A percentile compares a stretch with the other conserved stretches of the same genome.
Evolutionary conservation across 1,139 yeast species (phyloP).

Genomic region (Yamadazyma spencermartinsiae): DNA sequence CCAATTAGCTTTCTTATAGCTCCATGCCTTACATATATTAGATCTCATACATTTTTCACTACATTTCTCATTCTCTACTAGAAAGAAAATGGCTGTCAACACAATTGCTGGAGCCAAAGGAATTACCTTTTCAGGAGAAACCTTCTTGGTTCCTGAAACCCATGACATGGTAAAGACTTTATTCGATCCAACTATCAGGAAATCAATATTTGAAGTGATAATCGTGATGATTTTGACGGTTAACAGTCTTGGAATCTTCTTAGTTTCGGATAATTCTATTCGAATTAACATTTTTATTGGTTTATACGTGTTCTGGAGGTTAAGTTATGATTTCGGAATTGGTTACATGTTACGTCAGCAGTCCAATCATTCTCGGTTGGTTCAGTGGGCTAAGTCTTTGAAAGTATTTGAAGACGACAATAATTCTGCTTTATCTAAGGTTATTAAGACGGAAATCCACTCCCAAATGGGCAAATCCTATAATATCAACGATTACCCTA

Average conservation of each 20-base stretch:
- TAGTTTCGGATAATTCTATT: slow-evolving; percentile 25
- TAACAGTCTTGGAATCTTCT: slow-evolving; percentile 53
- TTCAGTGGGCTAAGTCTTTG: slow-evolving; percentile 51
- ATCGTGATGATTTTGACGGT: slow-evolving; percentile 55
- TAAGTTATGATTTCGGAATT: slow-evolving; percentile 76
- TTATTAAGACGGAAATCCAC: slow-evolving; percentile 46
- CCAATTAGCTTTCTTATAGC: too few species aligned
- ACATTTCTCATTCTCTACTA: too few species aligned
- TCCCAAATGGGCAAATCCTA: slow-evolving; percentile 63
- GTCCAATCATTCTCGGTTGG: slow-evolving; percentile 58
- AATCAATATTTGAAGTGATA: slow-evolving; percentile 63
- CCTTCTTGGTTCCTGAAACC: slow-evolving; percentile 73
- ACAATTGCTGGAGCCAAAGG: slow-evolving; percentile 40
- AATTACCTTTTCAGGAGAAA: slow-evolving; percentile 47
- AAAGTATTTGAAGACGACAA: slow-evolving; percentile 46
- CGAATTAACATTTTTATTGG: slow-evolving; percentile 50
- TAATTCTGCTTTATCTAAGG: slow-evolving; percentile 36
- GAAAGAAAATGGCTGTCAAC: slow-evolving; percentile 11
- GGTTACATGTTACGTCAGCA: slow-evolving; percentile 71
- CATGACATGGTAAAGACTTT: slow-evolving; percentile 85
- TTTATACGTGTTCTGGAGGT: slow-evolving; percentile 74
- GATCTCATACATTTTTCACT: too few species aligned
- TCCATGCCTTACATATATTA: too few species aligned
- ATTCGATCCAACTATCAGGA: slow-evolving; percentile 73
- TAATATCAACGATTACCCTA: slow-evolving; percentile 54